Evolutionary conservation across 441 rosid species (phyloP).

Genomic region (Aquilaria agallochum): DNA sequence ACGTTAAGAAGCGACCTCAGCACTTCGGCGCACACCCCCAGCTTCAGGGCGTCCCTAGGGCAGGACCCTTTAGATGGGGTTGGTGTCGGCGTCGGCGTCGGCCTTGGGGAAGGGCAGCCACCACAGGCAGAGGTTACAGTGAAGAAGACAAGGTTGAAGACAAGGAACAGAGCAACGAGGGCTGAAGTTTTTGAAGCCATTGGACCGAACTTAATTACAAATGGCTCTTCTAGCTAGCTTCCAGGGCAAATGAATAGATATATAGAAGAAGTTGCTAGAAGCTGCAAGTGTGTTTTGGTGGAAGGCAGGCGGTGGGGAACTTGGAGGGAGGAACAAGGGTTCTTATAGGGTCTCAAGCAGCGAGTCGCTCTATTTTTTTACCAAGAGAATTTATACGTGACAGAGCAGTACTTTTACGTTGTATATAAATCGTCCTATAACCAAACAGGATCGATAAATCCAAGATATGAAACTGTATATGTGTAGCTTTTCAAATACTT

Average conservation of each 20-base stretch:
- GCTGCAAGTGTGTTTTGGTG: neutral
- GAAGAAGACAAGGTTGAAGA: conserved; percentile 52
- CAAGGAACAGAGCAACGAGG: conserved; percentile 48
- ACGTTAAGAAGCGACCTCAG: conserved; percentile 38
- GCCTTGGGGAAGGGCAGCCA: conserved; percentile 46
- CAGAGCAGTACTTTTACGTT: no score
- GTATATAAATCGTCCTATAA: no score
- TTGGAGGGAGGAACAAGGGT: conserved; percentile 21
- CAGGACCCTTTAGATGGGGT: conserved; percentile 15
- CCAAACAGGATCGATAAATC: neutral
- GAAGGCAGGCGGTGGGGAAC: conserved; percentile 20
- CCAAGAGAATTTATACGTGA: no score
- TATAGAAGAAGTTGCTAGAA: conserved; percentile 6
- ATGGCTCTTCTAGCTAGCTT: neutral
- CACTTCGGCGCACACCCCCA: conserved; percentile 44
- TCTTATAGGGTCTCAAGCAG: conserved; percentile 36
- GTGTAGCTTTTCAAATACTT: conserved; percentile 25
- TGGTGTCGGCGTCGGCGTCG: conserved; percentile 25
- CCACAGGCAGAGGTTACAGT: conserved; percentile 44
- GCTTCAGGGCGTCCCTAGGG: conserved; percentile 46
- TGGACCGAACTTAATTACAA: neutral
- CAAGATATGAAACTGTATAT: conserved; percentile 6
- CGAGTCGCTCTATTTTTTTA: no score
- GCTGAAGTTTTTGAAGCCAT: conserved; percentile 53
- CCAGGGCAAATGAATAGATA: neutral